These are phyloP conservation scores for Trichoderma semiorbis DNA, from an alignment of 2,329 filamentous ascomycete genomes.

Conservation along the genomic window DNA sequence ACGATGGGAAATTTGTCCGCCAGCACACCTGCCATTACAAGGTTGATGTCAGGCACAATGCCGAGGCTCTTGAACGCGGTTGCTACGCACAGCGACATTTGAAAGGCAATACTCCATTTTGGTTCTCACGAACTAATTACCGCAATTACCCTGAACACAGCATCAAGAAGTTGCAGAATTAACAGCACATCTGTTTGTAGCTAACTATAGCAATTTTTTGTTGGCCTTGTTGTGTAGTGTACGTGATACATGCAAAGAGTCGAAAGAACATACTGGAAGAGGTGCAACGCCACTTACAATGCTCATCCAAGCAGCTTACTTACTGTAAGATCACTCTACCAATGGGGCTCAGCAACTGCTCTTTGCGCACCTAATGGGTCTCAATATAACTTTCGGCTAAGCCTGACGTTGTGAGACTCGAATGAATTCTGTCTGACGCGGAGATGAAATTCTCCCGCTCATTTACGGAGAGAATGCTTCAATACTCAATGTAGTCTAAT, in stretches of 20 bases:
- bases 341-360: neutral
- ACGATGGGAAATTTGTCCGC: neutral
- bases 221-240: neutral
- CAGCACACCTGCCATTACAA: too few species aligned
- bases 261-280: neutral
- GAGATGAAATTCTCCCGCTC: neutral
- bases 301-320: neutral
- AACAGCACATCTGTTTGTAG: neutral
- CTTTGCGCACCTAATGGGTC: neutral
- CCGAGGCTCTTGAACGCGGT: neutral
- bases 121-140: neutral
- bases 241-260: neutral
- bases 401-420: neutral
- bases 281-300: neutral
- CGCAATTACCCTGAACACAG: neutral
- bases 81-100: neutral
- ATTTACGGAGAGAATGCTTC: neutral
- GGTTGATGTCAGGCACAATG: neutral
- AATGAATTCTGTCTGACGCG: neutral
- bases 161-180: neutral
- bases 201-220: neutral
- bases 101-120: neutral
- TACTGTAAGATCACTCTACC: neutral
- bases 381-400: neutral
- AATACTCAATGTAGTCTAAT: neutral